Evolutionary conservation across 2,329 filamentous ascomycete genomes (phyloP).

Genomic region (Pestalotiopsis sp.): DNA sequence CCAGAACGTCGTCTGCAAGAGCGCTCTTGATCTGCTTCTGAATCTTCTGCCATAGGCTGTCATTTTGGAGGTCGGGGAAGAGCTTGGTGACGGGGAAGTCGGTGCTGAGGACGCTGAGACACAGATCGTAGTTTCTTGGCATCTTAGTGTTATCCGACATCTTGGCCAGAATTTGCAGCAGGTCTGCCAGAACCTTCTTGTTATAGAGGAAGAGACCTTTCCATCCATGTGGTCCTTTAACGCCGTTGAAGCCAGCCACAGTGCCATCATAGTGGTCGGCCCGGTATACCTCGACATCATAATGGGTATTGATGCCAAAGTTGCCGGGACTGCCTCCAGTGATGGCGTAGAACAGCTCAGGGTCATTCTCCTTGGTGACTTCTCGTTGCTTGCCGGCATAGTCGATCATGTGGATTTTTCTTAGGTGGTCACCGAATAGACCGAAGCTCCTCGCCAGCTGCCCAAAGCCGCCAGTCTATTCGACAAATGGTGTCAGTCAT

Average conservation of each 20-base stretch:
- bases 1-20: neutral
- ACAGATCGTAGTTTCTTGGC: neutral
- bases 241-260: neutral
- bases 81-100: neutral
- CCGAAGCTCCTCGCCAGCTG: slow-evolving; percentile 51
- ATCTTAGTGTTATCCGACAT: neutral
- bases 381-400: slow-evolving; percentile 45
- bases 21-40: neutral
- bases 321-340: slow-evolving; percentile 60
- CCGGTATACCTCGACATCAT: slow-evolving; percentile 45
- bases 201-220: neutral
- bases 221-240: neutral
- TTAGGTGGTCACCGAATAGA: slow-evolving; percentile 54
- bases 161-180: neutral
- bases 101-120: neutral
- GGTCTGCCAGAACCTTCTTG: neutral
- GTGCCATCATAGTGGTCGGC: neutral
- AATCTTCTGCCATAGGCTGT: neutral
- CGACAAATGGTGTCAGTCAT: slow-evolving; percentile 14
- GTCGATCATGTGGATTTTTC: slow-evolving; percentile 49
- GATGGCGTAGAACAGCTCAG: slow-evolving; percentile 61
- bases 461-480: slow-evolving; percentile 49
- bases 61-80: neutral
- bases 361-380: slow-evolving; percentile 48
- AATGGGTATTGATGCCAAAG: slow-evolving; percentile 56